These are phyloP conservation scores for Phialophora chinensis DNA, from an alignment of 2,329 filamentous ascomycete genomes.

Conservation along the genomic window DNA sequence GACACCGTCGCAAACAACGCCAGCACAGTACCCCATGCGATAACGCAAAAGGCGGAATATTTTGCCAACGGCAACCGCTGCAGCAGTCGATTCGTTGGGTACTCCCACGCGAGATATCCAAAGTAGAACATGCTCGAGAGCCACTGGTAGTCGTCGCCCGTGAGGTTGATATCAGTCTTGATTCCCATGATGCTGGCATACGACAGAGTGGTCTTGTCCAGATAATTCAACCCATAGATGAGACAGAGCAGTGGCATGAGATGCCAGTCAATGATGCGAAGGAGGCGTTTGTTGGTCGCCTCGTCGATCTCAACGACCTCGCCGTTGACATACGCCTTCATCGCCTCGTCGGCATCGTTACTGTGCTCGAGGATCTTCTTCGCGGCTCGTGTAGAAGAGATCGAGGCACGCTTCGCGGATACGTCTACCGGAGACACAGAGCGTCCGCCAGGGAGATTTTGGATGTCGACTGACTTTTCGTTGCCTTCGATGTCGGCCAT, in stretches of 20 bases:
- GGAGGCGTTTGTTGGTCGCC: conserved; percentile 62
- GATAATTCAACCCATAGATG: conserved; percentile 61
- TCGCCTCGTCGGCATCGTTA: conserved; percentile 65
- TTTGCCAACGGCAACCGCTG: conserved; percentile 70
- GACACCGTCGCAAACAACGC: conserved; percentile 67
- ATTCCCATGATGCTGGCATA: conserved; percentile 63
- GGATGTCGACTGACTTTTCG: conserved; percentile 26
- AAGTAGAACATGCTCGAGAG: conserved; percentile 46
- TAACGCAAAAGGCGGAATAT: conserved; percentile 68
- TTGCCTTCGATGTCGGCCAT: conserved; percentile 32
- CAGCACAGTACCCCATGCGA: conserved; percentile 67
- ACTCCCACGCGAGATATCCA: conserved; percentile 65
- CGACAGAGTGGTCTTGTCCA: conserved; percentile 60
- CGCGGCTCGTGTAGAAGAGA: conserved; percentile 33
- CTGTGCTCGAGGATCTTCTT: conserved; percentile 57
- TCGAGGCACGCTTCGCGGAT: conserved; percentile 26
- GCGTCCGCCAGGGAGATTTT: conserved; percentile 27
- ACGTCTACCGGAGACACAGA: conserved; percentile 33
- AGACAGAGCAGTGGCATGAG: conserved; percentile 66
- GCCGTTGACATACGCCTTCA: conserved; percentile 62
- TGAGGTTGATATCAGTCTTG: conserved; percentile 53
- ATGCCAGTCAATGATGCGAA: conserved; percentile 68
- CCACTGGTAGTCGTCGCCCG: conserved; percentile 58
- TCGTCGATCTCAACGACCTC: conserved; percentile 61
- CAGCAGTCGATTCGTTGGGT: conserved; percentile 68